Evolutionary conservation across 164 flowering plant species (phyloP).

Genomic region (Tinospora cordifolia): DNA sequence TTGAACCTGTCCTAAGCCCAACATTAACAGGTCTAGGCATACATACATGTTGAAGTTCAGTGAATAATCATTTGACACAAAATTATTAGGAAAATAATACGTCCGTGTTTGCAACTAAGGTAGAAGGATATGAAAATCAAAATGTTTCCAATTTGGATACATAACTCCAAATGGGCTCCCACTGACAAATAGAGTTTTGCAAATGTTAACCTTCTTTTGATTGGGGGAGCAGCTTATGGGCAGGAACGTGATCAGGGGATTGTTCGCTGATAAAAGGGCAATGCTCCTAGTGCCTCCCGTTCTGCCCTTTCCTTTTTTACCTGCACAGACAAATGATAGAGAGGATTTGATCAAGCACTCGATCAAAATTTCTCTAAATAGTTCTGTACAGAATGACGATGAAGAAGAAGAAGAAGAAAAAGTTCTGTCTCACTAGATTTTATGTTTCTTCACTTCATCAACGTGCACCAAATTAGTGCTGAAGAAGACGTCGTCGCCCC

Average conservation of each 20-base stretch:
- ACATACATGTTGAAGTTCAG: not conserved
- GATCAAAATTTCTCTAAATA: not conserved
- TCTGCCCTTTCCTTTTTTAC: slow-evolving; percentile 75
- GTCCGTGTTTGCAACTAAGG: not conserved
- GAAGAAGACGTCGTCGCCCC: too few relatives aligned
- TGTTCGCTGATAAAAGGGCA: slow-evolving; percentile 76
- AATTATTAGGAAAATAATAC: slow-evolving; percentile 5
- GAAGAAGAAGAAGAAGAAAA: too few relatives aligned
- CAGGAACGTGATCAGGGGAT: slow-evolving; percentile 41
- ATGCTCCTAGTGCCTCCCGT: slow-evolving; percentile 86
- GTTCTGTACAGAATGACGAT: too few relatives aligned
- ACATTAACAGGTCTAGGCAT: not conserved
- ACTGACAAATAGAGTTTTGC: not conserved
- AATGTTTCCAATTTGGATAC: not conserved
- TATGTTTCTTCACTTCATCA: too few relatives aligned
- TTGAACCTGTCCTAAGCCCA: not conserved
- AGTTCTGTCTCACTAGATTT: too few relatives aligned
- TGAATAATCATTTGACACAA: not conserved
- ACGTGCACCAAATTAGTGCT: too few relatives aligned
- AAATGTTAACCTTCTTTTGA: slow-evolving; percentile 3
- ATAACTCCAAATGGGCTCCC: slow-evolving; percentile 2
- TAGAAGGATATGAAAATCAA: not conserved
- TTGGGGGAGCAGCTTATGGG: not conserved
- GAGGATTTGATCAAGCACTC: not conserved
- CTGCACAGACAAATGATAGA: slow-evolving; percentile 29